Evolutionary conservation across 2,329 filamentous ascomycete species (phyloP), one percentile per base, ranked within the genome.

Genomic region (Cladophialophora exuberans): DNA sequence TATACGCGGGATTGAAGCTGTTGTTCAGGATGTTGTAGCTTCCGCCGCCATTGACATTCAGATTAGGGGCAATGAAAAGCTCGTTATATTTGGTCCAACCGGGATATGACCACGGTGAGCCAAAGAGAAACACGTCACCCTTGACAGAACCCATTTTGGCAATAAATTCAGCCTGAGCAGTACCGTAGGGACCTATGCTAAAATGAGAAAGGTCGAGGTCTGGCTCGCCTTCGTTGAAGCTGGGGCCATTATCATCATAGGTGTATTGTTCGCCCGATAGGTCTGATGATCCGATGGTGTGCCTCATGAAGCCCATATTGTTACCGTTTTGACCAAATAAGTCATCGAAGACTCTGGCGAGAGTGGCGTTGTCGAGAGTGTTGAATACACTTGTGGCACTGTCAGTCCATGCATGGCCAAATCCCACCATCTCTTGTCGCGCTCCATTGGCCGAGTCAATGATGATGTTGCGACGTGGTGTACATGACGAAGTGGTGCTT

Each of bases 11-110:
- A 26, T 54, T 49, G 52, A 54, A 54, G 36, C 42, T 48, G 45
- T 54, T 54, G 44, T 54, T 54, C 7, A 48, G 22, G 6, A 43
- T 42, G 23, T 48, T 54, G 35, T 54, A 36, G 50, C 67, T 70
- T 7, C 65, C 67, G 6, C 60, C 62, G 1, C 65, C 66, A 2
- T 57, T 56, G 22, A 52, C 48, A 31, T 52, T 52, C 4, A 52
- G 38, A 26, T 52, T 52, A 5, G 48, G 48, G 11, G 62, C 64
- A 30, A 57, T 60, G 26, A 64, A 35, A 9, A 74, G 61, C 13
- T 69, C 69, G 33, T 74, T 74, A 48, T 72, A 65, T 57, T 74
- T 74, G 68, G 72, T 73, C 71, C 72, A 74, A 2, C 70, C 71
- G 0, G 72, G 72, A 11, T 67, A 65, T 11, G 66, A 68, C 72